phyloP scores from a whole-genome alignment of 371 early-diverging fungal species.

The Lichtheimia corymbifera region DNA sequence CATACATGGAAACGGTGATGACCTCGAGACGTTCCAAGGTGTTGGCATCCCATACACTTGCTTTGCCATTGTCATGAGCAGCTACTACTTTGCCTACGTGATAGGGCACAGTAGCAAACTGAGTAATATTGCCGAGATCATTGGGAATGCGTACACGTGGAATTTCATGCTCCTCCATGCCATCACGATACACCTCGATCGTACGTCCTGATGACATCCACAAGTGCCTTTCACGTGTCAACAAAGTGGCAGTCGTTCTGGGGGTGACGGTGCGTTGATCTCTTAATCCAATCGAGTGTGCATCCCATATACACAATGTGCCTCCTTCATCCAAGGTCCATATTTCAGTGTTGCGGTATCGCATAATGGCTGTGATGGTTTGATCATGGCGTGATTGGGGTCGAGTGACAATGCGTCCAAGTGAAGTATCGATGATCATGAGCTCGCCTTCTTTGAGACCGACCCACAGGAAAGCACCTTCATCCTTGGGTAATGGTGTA shows the following conservation, averaged over 20 bases:
- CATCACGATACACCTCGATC: conserved; percentile 20
- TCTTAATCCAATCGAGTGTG: conserved; percentile 22
- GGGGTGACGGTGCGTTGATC: conserved; percentile 9
- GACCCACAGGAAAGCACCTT: conserved; percentile 67
- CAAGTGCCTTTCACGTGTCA: conserved; percentile 46
- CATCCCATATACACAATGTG: conserved; percentile 68
- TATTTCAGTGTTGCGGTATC: conserved; percentile 53
- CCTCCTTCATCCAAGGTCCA: conserved; percentile 82
- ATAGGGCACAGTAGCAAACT: conserved; percentile 54
- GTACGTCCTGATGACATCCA: conserved; percentile 47
- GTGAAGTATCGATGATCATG: conserved; percentile 54
- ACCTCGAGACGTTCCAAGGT: conserved; percentile 47
- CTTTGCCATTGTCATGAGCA: conserved; percentile 83
- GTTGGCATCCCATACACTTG: conserved; percentile 70
- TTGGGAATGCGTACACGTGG: conserved; percentile 35
- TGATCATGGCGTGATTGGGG: conserved; percentile 55
- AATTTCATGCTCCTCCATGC: conserved; percentile 30
- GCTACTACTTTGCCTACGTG: conserved; percentile 56
- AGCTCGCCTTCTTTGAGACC: conserved; percentile 65
- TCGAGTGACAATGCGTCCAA: conserved; percentile 52
- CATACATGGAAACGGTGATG: conserved; percentile 65
- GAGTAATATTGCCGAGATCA: conserved; percentile 64
- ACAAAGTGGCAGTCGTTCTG: conserved; percentile 33
- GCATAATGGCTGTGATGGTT: conserved; percentile 66
- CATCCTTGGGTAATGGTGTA: conserved; percentile 36